Evolutionary conservation across 73 alveolate species (phyloP).

Genomic region (Paramecium pentaurelia): DNA sequence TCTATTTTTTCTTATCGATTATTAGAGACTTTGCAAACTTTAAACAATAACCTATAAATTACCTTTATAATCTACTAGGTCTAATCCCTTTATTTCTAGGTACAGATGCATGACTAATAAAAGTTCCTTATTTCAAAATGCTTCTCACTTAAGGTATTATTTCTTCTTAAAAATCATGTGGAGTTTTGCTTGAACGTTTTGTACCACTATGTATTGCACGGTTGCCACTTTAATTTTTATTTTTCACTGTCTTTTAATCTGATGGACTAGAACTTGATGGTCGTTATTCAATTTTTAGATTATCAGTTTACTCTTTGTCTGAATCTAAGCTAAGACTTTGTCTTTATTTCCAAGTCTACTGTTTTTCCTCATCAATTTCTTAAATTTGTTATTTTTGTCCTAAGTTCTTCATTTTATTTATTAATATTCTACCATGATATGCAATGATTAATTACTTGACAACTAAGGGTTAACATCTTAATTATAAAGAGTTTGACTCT

Average conservation of each 20-base stretch:
- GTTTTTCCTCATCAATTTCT: background rate
- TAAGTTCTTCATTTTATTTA: background rate
- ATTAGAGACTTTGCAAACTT: background rate
- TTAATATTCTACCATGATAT: background rate
- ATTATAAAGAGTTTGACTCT: background rate
- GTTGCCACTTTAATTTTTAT: background rate
- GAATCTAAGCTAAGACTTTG: background rate
- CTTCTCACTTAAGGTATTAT: background rate
- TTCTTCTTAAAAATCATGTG: background rate
- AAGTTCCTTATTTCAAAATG: background rate
- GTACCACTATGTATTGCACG: background rate
- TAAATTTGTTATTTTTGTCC: background rate
- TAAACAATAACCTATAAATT: background rate
- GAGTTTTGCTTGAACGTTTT: background rate
- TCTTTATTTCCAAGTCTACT: background rate
- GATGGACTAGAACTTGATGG: background rate
- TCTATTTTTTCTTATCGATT: background rate
- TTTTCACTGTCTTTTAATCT: background rate
- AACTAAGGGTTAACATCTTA: background rate
- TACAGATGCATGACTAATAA: background rate
- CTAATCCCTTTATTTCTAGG: background rate
- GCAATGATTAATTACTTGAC: background rate
- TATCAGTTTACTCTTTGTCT: background rate
- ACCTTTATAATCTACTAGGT: background rate
- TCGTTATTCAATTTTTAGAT: background rate